These are phyloP conservation scores for Lizonia empirigonia DNA, from an alignment of 2,329 filamentous ascomycete species.

Conservation along the genomic window DNA sequence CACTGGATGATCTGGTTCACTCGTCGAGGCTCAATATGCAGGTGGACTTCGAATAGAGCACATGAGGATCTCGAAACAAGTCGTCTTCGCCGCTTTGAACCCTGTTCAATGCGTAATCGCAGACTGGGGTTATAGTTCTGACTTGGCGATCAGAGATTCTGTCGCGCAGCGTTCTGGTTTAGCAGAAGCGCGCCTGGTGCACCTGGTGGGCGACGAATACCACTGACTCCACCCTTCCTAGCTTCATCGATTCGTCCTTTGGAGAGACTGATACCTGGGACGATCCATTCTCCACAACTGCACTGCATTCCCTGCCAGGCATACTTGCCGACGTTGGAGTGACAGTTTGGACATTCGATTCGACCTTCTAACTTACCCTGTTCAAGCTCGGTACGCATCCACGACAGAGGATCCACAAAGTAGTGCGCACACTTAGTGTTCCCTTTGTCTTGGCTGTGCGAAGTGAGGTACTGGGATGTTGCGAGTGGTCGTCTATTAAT, in stretches of 20 bases:
- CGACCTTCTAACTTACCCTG: slow-evolving; percentile 82
- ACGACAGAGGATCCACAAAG: slow-evolving; percentile 89
- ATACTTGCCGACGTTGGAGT: slow-evolving; percentile 85
- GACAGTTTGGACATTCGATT: slow-evolving; percentile 84
- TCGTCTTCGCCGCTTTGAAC: neutral
- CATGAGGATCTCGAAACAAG: neutral
- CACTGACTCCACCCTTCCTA: slow-evolving; percentile 34
- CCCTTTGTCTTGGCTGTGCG: slow-evolving; percentile 56
- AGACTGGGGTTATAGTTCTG: neutral
- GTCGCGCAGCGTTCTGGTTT: neutral
- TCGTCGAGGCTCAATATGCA: too few species aligned
- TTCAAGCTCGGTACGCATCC: slow-evolving; percentile 91
- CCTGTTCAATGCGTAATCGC: neutral
- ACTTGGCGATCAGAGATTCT: slow-evolving; percentile 10
- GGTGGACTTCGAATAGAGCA: neutral
- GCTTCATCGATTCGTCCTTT: slow-evolving; percentile 81
- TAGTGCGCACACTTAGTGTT: slow-evolving; percentile 72
- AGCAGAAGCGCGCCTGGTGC: slow-evolving; percentile 8
- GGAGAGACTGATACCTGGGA: slow-evolving; percentile 85
- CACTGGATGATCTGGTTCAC: neutral
- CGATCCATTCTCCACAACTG: slow-evolving; percentile 87
- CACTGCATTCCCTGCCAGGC: slow-evolving; percentile 96
- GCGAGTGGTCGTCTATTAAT: slow-evolving; percentile 62
- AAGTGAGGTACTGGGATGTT: slow-evolving; percentile 69
- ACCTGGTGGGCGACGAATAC: slow-evolving; percentile 46